phyloP scores from a whole-genome alignment of 345 rosid species.

The Cochlearia excelsa region DNA sequence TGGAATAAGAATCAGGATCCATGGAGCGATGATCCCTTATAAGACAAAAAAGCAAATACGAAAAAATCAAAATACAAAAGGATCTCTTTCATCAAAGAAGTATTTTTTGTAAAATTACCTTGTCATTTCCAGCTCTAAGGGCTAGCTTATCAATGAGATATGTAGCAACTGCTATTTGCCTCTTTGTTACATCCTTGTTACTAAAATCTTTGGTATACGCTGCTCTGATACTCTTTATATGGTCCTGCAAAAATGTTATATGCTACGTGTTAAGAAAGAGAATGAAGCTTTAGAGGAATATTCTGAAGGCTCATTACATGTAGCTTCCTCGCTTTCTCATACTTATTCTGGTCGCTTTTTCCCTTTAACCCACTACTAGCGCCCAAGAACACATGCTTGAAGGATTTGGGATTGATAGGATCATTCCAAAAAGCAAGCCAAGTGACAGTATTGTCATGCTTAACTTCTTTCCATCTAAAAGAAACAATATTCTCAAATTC shows the following conservation, averaged over 20 bases:
- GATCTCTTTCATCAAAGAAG: conserved; percentile 5
- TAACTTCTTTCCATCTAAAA: conserved; percentile 83
- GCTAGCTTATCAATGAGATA: conserved; percentile 97
- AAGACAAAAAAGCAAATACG: neutral
- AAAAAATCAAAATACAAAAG: neutral
- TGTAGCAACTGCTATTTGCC: conserved; percentile 95
- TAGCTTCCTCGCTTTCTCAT: conserved; percentile 89
- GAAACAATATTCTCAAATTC: too few relatives aligned
- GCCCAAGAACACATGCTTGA: conserved; percentile 79
- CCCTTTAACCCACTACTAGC: conserved; percentile 88
- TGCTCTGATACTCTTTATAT: conserved; percentile 70
- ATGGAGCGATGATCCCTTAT: neutral
- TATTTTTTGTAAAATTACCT: conserved; percentile 48
- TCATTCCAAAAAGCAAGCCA: conserved; percentile 93
- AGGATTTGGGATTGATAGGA: conserved; percentile 66
- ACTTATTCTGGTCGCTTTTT: conserved; percentile 84
- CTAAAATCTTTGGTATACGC: conserved; percentile 86
- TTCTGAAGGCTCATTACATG: conserved; percentile 45
- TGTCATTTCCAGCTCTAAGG: conserved; percentile 99
- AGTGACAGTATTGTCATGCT: conserved; percentile 80
- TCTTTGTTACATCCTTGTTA: conserved; percentile 60
- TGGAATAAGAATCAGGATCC: conserved; percentile 4
- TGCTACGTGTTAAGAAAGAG: too few relatives aligned
- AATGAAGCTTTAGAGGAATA: neutral
- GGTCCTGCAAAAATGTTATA: too few relatives aligned